Conservation (phyloP, 768 basidiomycete genomes). For the Gymnopilus dilepis region DNA sequence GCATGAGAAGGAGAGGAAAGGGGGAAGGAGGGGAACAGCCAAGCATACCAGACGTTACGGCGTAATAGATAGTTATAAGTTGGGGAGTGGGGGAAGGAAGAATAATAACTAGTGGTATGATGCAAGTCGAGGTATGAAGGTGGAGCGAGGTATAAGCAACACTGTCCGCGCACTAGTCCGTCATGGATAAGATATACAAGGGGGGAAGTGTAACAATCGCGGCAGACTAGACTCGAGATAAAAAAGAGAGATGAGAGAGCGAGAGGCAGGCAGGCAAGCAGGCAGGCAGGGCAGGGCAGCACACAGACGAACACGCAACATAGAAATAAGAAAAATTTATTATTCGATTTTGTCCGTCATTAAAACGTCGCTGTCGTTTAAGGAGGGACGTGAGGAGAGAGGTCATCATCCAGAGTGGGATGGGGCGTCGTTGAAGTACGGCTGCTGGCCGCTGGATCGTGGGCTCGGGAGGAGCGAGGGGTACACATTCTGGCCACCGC, state of each 20-base stretch:
- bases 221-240: constrained; percentile 14
- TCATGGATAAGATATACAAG: constrained; percentile 22
- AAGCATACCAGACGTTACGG: constrained; percentile 24
- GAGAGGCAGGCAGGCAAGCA: constrained; percentile 6
- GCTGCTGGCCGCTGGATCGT: constrained; percentile 37
- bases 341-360: constrained; percentile 16
- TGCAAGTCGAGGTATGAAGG: constrained; percentile 18
- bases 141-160: constrained; percentile 11
- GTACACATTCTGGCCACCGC: constrained; percentile 39
- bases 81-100: constrained; percentile 6
- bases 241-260: constrained; percentile 18
- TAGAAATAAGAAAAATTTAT: constrained; percentile 7
- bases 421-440: constrained; percentile 43
- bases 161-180: constrained; percentile 22
- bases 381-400: constrained; percentile 15
- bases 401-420: constrained; percentile 40
- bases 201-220: constrained; percentile 16
- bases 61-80: constrained; percentile 19
- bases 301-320: constrained; percentile 11
- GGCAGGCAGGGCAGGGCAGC: no score
- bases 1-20: constrained; percentile 4
- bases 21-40: constrained; percentile 14
- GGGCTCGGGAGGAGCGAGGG: constrained; percentile 42
- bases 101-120: constrained; percentile 11
- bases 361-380: constrained; percentile 19